Percentiles rank a stretch among this genome's conserved stretches.
Evolutionary conservation across 208 protist genomes (phyloP).

Genomic region (Leishmania major): DNA sequence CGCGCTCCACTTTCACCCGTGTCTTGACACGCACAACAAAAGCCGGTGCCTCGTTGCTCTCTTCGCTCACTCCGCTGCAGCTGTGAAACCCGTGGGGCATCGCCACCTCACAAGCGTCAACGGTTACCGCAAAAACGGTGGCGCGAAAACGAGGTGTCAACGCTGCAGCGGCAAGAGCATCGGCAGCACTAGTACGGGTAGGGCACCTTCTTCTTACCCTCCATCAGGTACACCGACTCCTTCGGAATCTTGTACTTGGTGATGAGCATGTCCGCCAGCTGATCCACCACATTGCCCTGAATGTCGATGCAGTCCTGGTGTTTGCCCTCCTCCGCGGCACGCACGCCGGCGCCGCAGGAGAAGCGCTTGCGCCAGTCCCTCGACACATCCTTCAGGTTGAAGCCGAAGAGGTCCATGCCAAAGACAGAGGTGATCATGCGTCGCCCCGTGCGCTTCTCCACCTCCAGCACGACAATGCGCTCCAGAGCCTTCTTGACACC

Average conservation of each 20-base stretch:
- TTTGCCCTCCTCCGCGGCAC: constrained; percentile 59
- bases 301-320: constrained; percentile 79
- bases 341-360: constrained; percentile 82
- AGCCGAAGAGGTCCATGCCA: constrained; percentile 86
- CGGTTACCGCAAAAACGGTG: not conserved
- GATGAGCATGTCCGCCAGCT: constrained; percentile 76
- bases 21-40: not conserved
- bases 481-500: constrained; percentile 84
- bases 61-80: not conserved
- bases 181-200: constrained; percentile 30
- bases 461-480: constrained; percentile 70
- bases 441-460: constrained; percentile 57
- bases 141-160: not conserved
- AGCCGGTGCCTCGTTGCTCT: not conserved
- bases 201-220: constrained; percentile 79
- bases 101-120: not conserved
- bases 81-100: not conserved
- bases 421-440: constrained; percentile 78
- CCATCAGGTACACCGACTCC: constrained; percentile 63
- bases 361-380: constrained; percentile 87
- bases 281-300: constrained; percentile 72
- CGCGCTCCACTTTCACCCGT: not conserved
- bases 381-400: constrained; percentile 84
- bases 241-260: constrained; percentile 82
- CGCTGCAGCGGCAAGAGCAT: not conserved